Evolutionary conservation across 2,329 filamentous ascomycete species (phyloP), one percentile per base, ranked within the genome.

Genomic region (Fusarium duplospermum): DNA sequence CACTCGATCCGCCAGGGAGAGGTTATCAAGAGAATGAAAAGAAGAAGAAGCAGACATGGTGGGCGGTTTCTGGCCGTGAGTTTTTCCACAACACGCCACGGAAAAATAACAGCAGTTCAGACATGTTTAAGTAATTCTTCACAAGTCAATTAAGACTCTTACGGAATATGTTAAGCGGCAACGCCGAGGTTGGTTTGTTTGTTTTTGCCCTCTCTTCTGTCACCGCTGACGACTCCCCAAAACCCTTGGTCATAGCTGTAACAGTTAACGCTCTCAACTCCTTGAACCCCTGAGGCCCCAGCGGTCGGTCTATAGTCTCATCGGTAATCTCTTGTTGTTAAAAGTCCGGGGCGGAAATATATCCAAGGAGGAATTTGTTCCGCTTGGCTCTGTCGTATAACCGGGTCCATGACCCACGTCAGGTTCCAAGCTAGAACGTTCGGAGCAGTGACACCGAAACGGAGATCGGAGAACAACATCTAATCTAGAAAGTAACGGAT

Each of bases 1-100:
- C 14, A 69, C 60, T 63, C 61, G 45, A 54, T 74, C 71, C 60
- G 61, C 64, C 64, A 57, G 64, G 61, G 71, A 72, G 47, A 74
- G 71, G 18, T 35, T 69, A 16, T 72, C 64, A 13, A 72, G 40
- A 18, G 68, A 74, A 56, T 66, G 64, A 50, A 50, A 63, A 50
- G 69, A 73, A 66, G 69, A 29, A 52, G 35, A 62, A 62, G 20
- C 45, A 50, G 69, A 62, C 71, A 74, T 74, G 33, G 31, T 69
- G 68, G 33, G 29, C 14, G 16, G 11, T 45, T 31, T 31, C 31
- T 18, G 27, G 13, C n/a, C 58, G 20, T 18, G 24, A 20, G n/a
- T 27, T 27, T 27, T 27, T 40, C n/a, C 13, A 8, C 27, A 33
- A 33, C 58, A 50, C 42, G n/a, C 14, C 58, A 33, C 38, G 40